These are phyloP conservation scores for Geranium brycei DNA, from an alignment of 345 rosid genomes.

Conservation along the genomic window DNA sequence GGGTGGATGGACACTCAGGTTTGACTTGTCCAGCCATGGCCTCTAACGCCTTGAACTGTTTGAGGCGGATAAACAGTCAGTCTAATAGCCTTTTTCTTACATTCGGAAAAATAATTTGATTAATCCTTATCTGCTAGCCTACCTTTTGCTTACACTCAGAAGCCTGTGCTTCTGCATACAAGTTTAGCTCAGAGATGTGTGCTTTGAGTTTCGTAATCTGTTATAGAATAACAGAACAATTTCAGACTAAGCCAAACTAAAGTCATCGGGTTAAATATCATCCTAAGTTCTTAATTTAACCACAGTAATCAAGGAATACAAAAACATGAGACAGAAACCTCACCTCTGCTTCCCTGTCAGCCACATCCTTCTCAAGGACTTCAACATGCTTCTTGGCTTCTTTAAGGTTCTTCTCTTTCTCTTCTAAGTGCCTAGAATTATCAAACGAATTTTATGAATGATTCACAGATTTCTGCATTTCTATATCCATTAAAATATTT, in stretches of 20 bases:
- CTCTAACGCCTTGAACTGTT: conserved; percentile 79
- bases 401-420: conserved; percentile 52
- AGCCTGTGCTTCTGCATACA: conserved; percentile 96
- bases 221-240: background rate
- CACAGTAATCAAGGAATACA: too few species aligned
- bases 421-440: conserved; percentile 40
- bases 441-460: background rate
- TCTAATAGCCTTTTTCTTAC: conserved; percentile 1
- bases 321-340: background rate
- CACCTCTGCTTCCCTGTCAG: conserved; percentile 62
- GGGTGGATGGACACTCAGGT: conserved; percentile 47
- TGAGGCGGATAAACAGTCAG: background rate
- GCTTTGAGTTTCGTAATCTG: conserved; percentile 58
- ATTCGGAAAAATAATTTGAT: conserved; percentile 4
- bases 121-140: conserved; percentile 10
- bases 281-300: too few species aligned
- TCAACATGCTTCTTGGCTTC: conserved; percentile 38
- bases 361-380: conserved; percentile 38
- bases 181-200: conserved; percentile 63
- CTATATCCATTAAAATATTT: background rate
- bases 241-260: background rate
- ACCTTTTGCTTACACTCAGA: conserved; percentile 83
- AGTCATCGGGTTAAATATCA: too few species aligned
- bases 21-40: conserved; percentile 81
- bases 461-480: background rate